Base-by-base conservation (phyloP, 345 rosid genomes). In the Cardamine chenopodiifolia region DNA sequence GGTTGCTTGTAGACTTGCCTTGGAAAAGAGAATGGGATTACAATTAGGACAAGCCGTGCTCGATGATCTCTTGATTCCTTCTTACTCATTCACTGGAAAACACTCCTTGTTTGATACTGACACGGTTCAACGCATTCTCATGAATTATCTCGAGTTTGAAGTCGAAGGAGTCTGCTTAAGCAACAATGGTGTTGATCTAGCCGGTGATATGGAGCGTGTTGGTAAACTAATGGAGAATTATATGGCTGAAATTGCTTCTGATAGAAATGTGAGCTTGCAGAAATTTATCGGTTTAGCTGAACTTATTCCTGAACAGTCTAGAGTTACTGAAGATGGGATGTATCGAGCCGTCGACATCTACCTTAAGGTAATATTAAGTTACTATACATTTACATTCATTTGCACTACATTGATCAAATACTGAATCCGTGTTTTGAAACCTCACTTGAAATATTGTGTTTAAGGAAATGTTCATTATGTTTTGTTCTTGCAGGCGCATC, bases 201-300 rank as follows among this genome's bases (percentile, higher is more conserved):
- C 77, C 37, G 78, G 73, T 53, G 96, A 90, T 65, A 78, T 85
- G 90, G 95, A 89, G 78, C 86, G 86, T 9, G 97, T 91, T 44
- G 99, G 90, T 68, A 89, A 85, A 87, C 78, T 95, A 3, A 83
- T 91, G 96, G 98, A 95, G 85, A 91, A 68, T 81, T 91, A 88
- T 78, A 78, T 91, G 6, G 89, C 97, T 23, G 98, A 94, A 73
- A 88, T 94, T 50, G 95, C 98, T 26, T 80, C 97, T 3, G 96
- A 94, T 62, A 73, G 88, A 15, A 91, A 90, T 67, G 74, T 90
- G 54, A 62, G 85, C 7, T 87, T 90, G 35, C 68, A 86, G 20
- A 88, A 80, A 62, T 91, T 94, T 81, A 87, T 82, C 8, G 71
- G 72, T 64, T 83, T 94, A 20, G 88, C 93, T 55, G 93, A 94